phyloP scores from a whole-genome alignment of 2,329 filamentous ascomycete genomes.

The Talaromyces rugulosus region DNA sequence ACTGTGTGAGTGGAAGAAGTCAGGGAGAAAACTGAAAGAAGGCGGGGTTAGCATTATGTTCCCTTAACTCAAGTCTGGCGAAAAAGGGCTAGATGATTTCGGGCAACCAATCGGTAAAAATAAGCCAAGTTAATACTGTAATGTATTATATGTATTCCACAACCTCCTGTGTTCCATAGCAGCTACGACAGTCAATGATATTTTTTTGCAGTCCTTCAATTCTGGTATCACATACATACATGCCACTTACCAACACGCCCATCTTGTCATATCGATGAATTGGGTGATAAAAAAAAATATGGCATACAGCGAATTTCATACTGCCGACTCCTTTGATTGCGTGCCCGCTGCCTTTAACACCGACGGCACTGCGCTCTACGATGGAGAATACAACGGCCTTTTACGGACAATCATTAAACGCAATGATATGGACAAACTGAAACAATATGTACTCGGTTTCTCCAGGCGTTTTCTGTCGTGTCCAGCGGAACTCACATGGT shows the following conservation, averaged over 20 bases:
- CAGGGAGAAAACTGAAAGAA: too few species aligned
- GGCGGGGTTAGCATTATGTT: too few species aligned
- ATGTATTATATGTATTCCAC: too few species aligned
- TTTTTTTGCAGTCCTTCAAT: too few species aligned
- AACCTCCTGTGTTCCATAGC: background rate
- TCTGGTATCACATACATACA: too few species aligned
- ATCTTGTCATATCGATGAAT: too few species aligned
- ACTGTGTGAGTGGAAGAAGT: background rate
- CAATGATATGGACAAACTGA: slow-evolving; percentile 7
- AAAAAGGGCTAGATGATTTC: too few species aligned
- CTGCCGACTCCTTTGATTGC: background rate
- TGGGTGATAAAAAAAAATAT: background rate
- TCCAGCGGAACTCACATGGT: background rate
- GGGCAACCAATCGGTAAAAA: too few species aligned
- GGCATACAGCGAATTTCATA: background rate
- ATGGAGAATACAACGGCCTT: background rate
- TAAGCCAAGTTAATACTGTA: too few species aligned
- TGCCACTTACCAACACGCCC: too few species aligned
- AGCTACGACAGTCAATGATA: too few species aligned
- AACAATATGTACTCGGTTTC: slow-evolving; percentile 3
- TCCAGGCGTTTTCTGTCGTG: background rate
- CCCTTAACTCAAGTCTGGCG: too few species aligned
- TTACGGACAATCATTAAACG: background rate
- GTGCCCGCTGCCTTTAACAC: background rate
- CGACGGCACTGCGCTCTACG: background rate